These are phyloP conservation scores for Trametes maxima DNA, from an alignment of 768 basidiomycete genomes.

Conservation along the genomic window DNA sequence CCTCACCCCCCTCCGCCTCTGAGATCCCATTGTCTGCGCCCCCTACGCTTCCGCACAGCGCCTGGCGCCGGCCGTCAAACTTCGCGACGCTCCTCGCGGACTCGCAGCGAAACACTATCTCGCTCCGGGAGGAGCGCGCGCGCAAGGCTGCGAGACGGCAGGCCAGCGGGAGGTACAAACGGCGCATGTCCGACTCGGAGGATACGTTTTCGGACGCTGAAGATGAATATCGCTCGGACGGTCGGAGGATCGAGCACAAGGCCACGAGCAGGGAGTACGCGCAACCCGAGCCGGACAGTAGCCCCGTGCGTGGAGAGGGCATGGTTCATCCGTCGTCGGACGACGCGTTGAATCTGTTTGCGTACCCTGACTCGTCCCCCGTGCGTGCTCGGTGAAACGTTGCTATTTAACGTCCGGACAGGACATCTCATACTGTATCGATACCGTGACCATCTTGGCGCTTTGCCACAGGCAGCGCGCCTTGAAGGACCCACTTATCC, in stretches of 20 bases:
- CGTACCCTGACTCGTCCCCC: constrained; percentile 37
- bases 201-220: neutral
- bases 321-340: constrained; percentile 39
- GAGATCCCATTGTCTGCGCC: neutral
- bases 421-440: too few relatives aligned
- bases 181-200: neutral
- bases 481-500: too few relatives aligned
- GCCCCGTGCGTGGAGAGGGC: constrained; percentile 5
- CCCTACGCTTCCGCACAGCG: constrained; percentile 1
- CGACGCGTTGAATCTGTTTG: constrained; percentile 54
- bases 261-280: neutral
- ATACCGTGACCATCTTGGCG: too few relatives aligned
- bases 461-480: too few relatives aligned
- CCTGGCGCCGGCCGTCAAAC: constrained; percentile 1
- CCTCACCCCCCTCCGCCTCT: neutral
- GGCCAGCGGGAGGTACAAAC: neutral
- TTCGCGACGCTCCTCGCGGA: constrained; percentile 48
- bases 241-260: neutral
- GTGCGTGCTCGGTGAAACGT: neutral
- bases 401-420: neutral
- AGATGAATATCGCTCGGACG: neutral
- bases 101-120: constrained; percentile 41
- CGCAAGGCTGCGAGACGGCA: neutral
- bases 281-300: constrained; percentile 8
- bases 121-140: constrained; percentile 35